Evolutionary conservation across 108 stramenopile species (phyloP), one percentile per base, ranked within the genome.

Genomic region (Poteriospumella lacustris): DNA sequence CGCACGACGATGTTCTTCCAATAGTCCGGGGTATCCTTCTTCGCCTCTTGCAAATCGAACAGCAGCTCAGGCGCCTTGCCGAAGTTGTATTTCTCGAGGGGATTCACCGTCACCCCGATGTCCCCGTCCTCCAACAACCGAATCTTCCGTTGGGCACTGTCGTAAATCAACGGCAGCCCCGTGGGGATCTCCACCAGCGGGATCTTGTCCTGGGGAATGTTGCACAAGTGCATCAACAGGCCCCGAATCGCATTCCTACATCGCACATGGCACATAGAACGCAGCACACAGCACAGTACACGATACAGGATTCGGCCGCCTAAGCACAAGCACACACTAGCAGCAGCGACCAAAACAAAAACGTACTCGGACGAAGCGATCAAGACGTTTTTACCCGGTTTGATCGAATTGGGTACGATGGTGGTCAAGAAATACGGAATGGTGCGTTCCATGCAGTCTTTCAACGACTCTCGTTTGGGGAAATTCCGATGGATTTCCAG

Each of bases 91-190:
- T 83, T 84, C 77, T 92, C 90, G 28, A 92, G 81, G 12, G 92
- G 92, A 77, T 92, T 90, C 28, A 80, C 80, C 5, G 9, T 34
- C n/a, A n/a, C n/a, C 15, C 47, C 47, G 0, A 91, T 91, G 12
- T 83, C 83, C n/a, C 90, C 90, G 85, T 92, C 94, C 64, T 93
- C 93, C 47, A 95, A 84, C 1, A 95, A 79, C 56, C 90, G 89
- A 42, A 94, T 78, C 73, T 89, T 91, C 59, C 90, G 90, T 0
- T 85, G 83, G 60, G 84, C 84, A 24, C 90, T 77, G 75, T 89
- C 73, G 39, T 78, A 78, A n/a, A 78, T 15, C 0, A 78, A 39
- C 12, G 77, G 77, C 34, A 78, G 38, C 40, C 77, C 77, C 28
- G 77, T 78, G 36, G 77, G 77, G 33, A 78, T 78, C 34, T 78